These are phyloP conservation scores for Prunus dulcis DNA, from an alignment of 306 rosid genomes.

Conservation along the genomic window DNA sequence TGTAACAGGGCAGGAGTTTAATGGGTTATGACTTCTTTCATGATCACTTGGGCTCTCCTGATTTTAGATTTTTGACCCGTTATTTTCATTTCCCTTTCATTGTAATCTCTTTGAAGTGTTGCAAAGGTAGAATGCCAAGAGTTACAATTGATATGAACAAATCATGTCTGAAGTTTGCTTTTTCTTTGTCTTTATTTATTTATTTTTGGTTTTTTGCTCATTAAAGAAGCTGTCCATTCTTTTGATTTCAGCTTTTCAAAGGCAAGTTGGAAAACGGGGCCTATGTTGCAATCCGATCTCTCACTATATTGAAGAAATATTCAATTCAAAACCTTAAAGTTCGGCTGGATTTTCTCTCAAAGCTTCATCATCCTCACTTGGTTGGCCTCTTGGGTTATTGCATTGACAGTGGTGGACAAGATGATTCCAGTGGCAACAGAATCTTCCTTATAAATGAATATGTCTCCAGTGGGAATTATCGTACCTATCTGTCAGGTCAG, in stretches of 20 bases:
- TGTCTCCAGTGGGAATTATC: constrained; percentile 57
- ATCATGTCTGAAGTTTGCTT: too few relatives aligned
- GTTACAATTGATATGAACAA: too few relatives aligned
- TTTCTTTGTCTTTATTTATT: too few relatives aligned
- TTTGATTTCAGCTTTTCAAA: constrained; percentile 58
- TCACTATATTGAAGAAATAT: constrained; percentile 55
- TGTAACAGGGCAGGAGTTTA: not conserved
- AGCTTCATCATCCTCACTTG: constrained; percentile 88
- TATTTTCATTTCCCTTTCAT: not conserved
- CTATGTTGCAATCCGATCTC: constrained; percentile 48
- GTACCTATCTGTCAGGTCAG: constrained; percentile 61
- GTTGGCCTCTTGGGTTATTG: constrained; percentile 83
- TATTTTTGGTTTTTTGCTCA: too few relatives aligned
- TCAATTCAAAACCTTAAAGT: constrained; percentile 63
- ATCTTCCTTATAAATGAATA: constrained; percentile 72
- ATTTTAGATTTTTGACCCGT: not conserved
- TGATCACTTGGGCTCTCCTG: not conserved
- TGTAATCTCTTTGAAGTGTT: too few relatives aligned
- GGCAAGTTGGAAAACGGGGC: constrained; percentile 72
- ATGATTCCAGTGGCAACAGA: constrained; percentile 44
- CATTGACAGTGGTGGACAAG: constrained; percentile 53
- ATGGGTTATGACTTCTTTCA: not conserved
- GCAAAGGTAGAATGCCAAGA: too few relatives aligned
- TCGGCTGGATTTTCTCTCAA: constrained; percentile 71
- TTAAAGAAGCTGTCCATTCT: constrained; percentile 15